Evolutionary conservation across 768 basidiomycete genomes (phyloP), one percentile per base, ranked within the genome.

Genomic region (Auriscalpium vulgare): DNA sequence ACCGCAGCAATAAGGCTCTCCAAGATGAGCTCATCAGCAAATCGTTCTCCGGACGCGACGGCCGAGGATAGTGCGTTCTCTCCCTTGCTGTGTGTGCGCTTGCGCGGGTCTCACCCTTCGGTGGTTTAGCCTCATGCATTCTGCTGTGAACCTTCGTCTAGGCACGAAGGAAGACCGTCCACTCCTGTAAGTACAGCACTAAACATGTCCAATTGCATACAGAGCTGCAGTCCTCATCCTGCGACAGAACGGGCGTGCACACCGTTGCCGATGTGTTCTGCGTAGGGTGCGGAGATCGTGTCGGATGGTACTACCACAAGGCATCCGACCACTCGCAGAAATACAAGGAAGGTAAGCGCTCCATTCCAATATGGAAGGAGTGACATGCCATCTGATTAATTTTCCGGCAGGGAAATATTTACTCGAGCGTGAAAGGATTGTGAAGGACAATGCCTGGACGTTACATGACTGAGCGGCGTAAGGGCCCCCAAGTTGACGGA

Each of bases 11-110:
- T 10, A 56, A 91, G 88, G 80, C 84, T 19, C 74, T 92, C 14
- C 88, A 91, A 67, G 90, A 92, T 60, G 89, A 91, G 62, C 69
- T 91, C 19, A 88, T 92, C 58, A 89, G 87, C 73, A 92, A 91
- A 65, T 74, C 87, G 0, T 92, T 92, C 71, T 85, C 88, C 29
- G 89, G 89, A 6, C 74, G 90, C 63, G 90, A 92, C 48, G 89
- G 89, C 2, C 75, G 87, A 56, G 89, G 88, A 64, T 91, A 82
- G 89, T 83, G 62, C 68, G 88, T 81, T 37, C 40, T 58, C 44
- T 11, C 36, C 21, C 7, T 37, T 23, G 13, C 35, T 35, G 21
- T 17, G 40, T 10, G 44, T 35, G 14, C 23, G 37, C 34, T 14
- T 44, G 40, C 38, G 47, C 16, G 38, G 46, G 52, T 54, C 48